A percentile compares a stretch with the other conserved stretches of the same genome.
These are phyloP conservation scores for Crithidia bombi DNA, from an alignment of 208 protist species.

Conservation along the genomic window DNA sequence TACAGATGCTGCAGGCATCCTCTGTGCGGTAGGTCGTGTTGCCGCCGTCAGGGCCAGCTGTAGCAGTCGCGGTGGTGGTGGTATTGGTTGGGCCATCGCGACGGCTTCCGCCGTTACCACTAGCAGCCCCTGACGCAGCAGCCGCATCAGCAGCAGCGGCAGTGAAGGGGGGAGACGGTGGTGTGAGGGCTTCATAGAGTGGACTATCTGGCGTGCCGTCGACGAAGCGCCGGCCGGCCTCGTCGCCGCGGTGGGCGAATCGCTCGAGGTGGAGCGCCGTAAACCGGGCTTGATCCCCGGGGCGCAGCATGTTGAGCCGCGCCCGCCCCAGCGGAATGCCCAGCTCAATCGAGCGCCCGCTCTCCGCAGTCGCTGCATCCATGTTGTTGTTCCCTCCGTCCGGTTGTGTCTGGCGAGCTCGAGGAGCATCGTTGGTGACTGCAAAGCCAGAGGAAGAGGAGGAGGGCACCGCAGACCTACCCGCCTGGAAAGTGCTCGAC, in stretches of 20 bases:
- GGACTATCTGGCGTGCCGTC: neutral
- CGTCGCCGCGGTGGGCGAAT: neutral
- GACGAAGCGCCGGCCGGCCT: neutral
- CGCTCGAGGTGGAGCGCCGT: neutral
- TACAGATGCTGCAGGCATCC: slow-evolving; percentile 34
- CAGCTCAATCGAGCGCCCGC: neutral
- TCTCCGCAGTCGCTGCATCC: neutral
- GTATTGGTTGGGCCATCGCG: neutral
- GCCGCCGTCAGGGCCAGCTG: neutral
- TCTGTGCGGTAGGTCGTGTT: slow-evolving; percentile 24
- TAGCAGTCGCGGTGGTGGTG: neutral
- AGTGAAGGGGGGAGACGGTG: neutral
- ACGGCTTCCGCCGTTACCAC: neutral
- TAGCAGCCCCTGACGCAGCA: neutral
- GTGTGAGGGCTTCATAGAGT: neutral
- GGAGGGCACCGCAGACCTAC: neutral
- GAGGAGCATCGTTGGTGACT: neutral
- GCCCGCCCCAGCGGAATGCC: slow-evolving; percentile 11
- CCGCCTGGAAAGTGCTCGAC: neutral
- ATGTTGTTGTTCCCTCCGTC: neutral
- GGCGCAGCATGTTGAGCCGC: neutral
- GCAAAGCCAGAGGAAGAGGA: neutral
- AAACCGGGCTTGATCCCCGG: neutral
- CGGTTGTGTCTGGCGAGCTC: neutral
- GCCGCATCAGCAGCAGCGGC: neutral